Conservation (phyloP, 768 basidiomycete species). For the Gymnopilus junonius region DNA sequence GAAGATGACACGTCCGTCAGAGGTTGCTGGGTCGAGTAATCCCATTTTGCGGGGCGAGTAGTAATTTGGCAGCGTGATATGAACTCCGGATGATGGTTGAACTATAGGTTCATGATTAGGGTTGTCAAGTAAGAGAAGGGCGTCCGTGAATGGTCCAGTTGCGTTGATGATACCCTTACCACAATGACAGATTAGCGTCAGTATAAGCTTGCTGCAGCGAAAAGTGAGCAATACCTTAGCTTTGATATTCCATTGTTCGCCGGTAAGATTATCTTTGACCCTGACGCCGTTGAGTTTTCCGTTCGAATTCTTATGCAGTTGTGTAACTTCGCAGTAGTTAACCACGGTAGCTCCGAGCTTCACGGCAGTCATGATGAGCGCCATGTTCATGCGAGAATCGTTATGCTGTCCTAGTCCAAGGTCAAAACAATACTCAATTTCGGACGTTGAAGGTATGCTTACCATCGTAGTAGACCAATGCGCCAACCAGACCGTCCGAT, state of each 20-base stretch:
- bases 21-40: conserved; percentile 91
- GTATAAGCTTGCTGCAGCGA: neutral
- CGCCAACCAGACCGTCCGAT: conserved; percentile 87
- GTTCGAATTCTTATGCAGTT: conserved; percentile 67
- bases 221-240: conserved; percentile 59
- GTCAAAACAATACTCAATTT: neutral
- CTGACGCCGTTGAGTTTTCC: conserved; percentile 76
- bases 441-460: conserved; percentile 41
- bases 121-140: conserved; percentile 81
- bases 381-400: conserved; percentile 97
- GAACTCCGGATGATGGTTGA: conserved; percentile 89
- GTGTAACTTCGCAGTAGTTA: conserved; percentile 89
- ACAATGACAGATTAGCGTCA: neutral
- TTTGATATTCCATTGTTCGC: conserved; percentile 79
- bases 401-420: conserved; percentile 85
- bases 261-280: conserved; percentile 82
- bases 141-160: conserved; percentile 93
- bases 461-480: conserved; percentile 98
- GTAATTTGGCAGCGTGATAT: conserved; percentile 97
- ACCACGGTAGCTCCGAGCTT: conserved; percentile 86
- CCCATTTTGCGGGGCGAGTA: conserved; percentile 96
- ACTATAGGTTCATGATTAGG: conserved; percentile 84
- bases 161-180: conserved; percentile 90
- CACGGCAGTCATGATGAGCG: conserved; percentile 92
- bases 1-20: conserved; percentile 97